Base-by-base conservation (phyloP, 805 yeast species). In the Candida gorgasii region DNA sequence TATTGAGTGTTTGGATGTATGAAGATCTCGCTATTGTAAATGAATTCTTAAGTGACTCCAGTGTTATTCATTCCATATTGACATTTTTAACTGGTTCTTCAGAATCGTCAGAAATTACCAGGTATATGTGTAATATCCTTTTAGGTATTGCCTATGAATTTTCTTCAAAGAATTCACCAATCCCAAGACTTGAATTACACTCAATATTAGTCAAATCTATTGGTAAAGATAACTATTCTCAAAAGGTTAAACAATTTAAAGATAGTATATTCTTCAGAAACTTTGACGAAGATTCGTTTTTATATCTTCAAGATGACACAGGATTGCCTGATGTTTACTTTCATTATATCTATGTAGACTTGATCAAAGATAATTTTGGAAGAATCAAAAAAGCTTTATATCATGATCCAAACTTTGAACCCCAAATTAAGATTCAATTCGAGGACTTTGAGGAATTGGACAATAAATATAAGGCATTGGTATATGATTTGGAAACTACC, bases 261-360 rank as follows among this genome's bases (percentile, higher is more conserved):
- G 86, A 85, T 36, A 69, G 73, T 44, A 59, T 76, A 0, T 54
- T 64, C 5, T 80, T 89, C 53, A 71, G 76, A 8, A 75, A 78
- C 42, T 84, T 78, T 48, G 79, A 75, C n/a, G 75, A 72, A 3
- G 73, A 73, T 1, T 66, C 69, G 16, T 66, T 78, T 19, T 60
- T 78, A 17, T 67, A 71, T 13, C 78, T 82, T 2, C 75, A 77
- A 48, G 96, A 89, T 57, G 83, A 80, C 2, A 81, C 95, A 1
- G 99, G 99, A 1, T 73, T 92, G 31, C 99, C 98, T 0, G 79
- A 80, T 44, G 85, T 92, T 1, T 89, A 76, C 53, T 84, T 93
- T 55, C 84, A 82, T 44, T 58, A 76, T 0, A 63, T 72, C 2
- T 88, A 88, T 57, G 80, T 86, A 3, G 67, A 66, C 3, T 65